Conservation (phyloP, 1,284 basidiomycete species). For the Ceratobasidium sp. region DNA sequence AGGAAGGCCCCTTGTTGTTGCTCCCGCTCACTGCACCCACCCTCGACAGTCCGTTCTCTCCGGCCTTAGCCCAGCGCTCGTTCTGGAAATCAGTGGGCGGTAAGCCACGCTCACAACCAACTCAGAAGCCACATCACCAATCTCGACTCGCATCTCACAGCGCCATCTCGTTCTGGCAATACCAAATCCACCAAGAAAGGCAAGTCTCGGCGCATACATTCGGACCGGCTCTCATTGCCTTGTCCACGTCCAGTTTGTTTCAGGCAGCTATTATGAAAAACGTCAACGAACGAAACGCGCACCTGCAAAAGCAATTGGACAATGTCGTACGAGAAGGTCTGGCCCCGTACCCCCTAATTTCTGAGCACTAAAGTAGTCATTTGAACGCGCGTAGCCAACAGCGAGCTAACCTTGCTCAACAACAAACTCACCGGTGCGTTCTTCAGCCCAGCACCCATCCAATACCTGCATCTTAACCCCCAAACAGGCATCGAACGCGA, state of each 20-base stretch:
- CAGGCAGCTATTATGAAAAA: constrained; percentile 83
- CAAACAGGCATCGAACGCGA: constrained; percentile 77
- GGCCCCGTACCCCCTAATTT: constrained; percentile 11
- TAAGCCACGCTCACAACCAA: constrained; percentile 53
- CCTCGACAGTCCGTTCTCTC: constrained; percentile 79
- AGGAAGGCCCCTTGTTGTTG: constrained; percentile 50
- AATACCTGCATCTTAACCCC: not conserved
- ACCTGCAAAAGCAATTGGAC: constrained; percentile 65
- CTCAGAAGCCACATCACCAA: not conserved
- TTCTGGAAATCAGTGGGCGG: constrained; percentile 84
- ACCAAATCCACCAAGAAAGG: constrained; percentile 87
- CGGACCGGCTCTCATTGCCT: not conserved
- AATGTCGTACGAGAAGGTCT: constrained; percentile 47
- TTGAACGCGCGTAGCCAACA: constrained; percentile 67
- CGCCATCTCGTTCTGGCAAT: constrained; percentile 88
- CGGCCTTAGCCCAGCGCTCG: constrained; percentile 75
- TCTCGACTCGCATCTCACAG: constrained; percentile 57
- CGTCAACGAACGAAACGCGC: constrained; percentile 81
- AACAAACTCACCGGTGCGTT: constrained; percentile 70
- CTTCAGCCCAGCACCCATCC: constrained; percentile 45
- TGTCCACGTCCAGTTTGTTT: constrained; percentile 67
- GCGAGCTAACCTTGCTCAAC: constrained; percentile 76
- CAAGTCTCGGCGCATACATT: constrained; percentile 55
- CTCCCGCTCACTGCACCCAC: constrained; percentile 27
- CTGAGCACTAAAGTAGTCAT: constrained; percentile 16